Evolutionary conservation across 208 protist species (phyloP).

Genomic region (Crithidia mellificae): DNA sequence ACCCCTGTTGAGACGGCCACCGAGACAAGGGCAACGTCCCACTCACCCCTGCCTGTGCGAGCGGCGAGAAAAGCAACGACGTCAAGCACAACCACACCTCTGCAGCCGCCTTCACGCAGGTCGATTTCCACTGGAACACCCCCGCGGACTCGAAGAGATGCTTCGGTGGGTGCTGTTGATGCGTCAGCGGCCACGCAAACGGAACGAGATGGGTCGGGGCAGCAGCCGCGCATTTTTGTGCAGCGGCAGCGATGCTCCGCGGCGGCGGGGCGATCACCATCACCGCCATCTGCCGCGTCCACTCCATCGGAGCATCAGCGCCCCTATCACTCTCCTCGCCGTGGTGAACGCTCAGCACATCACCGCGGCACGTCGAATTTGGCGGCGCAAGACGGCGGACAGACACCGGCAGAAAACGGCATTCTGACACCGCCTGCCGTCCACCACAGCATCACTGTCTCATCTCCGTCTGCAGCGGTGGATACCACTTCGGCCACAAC

Average conservation of each 20-base stretch:
- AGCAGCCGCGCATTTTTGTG: conserved; percentile 7
- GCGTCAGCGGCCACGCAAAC: neutral
- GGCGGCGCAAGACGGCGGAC: too few relatives aligned
- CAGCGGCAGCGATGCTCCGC: conserved; percentile 4
- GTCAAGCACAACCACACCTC: too few relatives aligned
- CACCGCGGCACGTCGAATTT: too few relatives aligned
- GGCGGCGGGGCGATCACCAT: neutral
- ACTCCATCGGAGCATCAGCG: neutral
- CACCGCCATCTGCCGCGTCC: neutral
- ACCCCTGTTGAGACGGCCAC: neutral
- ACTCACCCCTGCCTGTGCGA: neutral
- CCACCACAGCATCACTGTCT: conserved; percentile 12
- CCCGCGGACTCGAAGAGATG: neutral
- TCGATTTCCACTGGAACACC: neutral
- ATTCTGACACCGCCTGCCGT: neutral
- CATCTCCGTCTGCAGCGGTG: conserved; percentile 8
- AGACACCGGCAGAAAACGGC: neutral
- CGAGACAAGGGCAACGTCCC: neutral
- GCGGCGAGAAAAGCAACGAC: too few relatives aligned
- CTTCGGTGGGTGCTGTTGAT: neutral
- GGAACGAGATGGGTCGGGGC: neutral
- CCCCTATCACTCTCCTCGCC: neutral
- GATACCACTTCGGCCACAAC: neutral
- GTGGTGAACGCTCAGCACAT: too few relatives aligned
- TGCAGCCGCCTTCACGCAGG: neutral